Percentiles rank a stretch among this genome's conserved stretches.
phyloP scores from a whole-genome alignment of 2,329 filamentous ascomycete genomes.

The Aureobasidium sp. region DNA sequence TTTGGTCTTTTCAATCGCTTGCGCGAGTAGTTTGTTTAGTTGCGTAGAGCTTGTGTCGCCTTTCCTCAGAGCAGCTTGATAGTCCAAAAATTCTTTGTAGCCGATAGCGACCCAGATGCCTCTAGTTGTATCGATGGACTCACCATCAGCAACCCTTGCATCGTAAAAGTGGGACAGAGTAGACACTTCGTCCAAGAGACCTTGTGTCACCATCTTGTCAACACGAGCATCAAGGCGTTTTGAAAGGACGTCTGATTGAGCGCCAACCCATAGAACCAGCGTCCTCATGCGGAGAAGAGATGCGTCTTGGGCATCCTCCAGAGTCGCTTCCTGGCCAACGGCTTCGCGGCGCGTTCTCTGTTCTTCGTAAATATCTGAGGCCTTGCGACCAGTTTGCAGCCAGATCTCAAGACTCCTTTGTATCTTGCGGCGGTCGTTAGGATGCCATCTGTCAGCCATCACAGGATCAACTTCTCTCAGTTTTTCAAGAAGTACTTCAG shows the following conservation, averaged over 20 bases:
- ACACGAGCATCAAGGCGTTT: constrained; percentile 68
- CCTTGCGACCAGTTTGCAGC: constrained; percentile 69
- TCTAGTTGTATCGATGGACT: constrained; percentile 61
- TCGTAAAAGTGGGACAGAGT: constrained; percentile 41
- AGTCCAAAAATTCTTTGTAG: constrained; percentile 81
- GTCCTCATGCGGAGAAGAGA: constrained; percentile 40
- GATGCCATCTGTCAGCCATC: constrained; percentile 91
- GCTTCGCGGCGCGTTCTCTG: constrained; percentile 40
- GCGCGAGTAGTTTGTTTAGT: constrained; percentile 48
- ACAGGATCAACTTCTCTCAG: constrained; percentile 74
- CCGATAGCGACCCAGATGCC: constrained; percentile 98
- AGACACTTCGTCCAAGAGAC: constrained; percentile 56
- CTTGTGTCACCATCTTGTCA: constrained; percentile 69
- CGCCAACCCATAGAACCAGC: constrained; percentile 81
- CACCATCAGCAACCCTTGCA: constrained; percentile 28
- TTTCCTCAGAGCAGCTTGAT: constrained; percentile 41
- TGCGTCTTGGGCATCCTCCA: background rate
- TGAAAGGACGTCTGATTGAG: constrained; percentile 60
- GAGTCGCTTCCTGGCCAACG: background rate
- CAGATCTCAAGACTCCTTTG: constrained; percentile 84
- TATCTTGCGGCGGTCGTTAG: constrained; percentile 86
- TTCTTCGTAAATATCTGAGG: constrained; percentile 80
- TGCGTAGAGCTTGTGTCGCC: constrained; percentile 30
- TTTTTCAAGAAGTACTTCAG: constrained; percentile 63
- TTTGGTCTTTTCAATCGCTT: constrained; percentile 68